Conservation (phyloP, 2,329 filamentous ascomycete genomes). For the Epichloe uncinata region DNA sequence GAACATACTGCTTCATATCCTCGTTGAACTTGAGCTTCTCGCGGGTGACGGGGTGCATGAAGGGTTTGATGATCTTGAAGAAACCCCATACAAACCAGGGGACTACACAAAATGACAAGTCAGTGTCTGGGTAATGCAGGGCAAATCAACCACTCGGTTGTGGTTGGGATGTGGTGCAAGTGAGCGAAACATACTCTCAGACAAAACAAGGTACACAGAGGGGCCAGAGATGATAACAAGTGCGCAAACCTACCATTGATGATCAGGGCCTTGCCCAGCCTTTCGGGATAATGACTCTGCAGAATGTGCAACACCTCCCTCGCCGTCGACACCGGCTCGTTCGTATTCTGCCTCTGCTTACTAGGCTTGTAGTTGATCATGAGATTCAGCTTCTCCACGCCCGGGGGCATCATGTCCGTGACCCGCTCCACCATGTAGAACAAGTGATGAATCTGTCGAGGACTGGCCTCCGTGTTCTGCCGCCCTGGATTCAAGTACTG, state of each 20-base stretch:
- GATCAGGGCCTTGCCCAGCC: constrained; percentile 77
- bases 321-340: constrained; percentile 60
- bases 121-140: neutral
- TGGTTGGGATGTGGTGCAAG: neutral
- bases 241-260: constrained; percentile 54
- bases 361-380: constrained; percentile 85
- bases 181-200: neutral
- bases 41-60: constrained; percentile 88
- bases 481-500: constrained; percentile 79
- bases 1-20: constrained; percentile 71
- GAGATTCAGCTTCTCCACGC: constrained; percentile 74
- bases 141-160: neutral
- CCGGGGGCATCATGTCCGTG: constrained; percentile 78
- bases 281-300: constrained; percentile 91
- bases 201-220: neutral
- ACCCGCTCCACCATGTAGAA: constrained; percentile 92
- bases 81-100: constrained; percentile 87
- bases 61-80: constrained; percentile 90
- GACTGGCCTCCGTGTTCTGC: constrained; percentile 82
- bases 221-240: neutral
- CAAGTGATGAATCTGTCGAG: constrained; percentile 82
- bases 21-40: constrained; percentile 98
- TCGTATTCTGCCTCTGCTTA: constrained; percentile 58
- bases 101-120: constrained; percentile 34
- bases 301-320: constrained; percentile 84